Evolutionary conservation across 2,329 filamentous ascomycete genomes (phyloP).

Genomic region (Rhinocladiella similis): DNA sequence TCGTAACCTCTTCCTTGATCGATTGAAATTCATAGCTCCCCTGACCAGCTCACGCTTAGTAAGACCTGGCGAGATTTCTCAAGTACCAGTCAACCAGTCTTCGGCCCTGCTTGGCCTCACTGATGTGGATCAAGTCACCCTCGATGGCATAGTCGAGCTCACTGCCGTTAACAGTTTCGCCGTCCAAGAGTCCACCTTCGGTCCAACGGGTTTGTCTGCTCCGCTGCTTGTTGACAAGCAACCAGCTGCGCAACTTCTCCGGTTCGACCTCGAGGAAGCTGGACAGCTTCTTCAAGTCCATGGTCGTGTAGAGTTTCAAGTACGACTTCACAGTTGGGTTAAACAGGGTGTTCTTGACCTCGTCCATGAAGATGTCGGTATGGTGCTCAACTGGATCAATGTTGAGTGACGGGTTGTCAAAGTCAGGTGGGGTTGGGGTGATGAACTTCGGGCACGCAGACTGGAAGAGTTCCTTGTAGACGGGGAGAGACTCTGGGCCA

Average conservation of each 20-base stretch:
- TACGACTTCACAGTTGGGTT: slow-evolving; percentile 98
- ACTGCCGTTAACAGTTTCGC: slow-evolving; percentile 87
- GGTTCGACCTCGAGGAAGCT: slow-evolving; percentile 95
- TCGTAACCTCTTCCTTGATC: no score
- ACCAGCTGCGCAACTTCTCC: slow-evolving; percentile 91
- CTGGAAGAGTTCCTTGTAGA: slow-evolving; percentile 98
- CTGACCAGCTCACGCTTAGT: slow-evolving; percentile 54
- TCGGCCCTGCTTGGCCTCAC: slow-evolving; percentile 95
- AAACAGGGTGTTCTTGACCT: slow-evolving; percentile 98
- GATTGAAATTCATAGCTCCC: no score
- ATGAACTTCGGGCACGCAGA: slow-evolving; percentile 99
- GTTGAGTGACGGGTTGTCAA: slow-evolving; percentile 94
- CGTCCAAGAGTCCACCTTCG: slow-evolving; percentile 85
- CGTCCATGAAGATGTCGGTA: slow-evolving; percentile 97
- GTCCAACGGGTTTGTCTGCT: slow-evolving; percentile 94
- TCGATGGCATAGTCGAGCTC: slow-evolving; percentile 97
- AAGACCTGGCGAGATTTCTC: slow-evolving; percentile 91
- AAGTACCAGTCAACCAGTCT: slow-evolving; percentile 99
- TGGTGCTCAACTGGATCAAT: slow-evolving; percentile 97
- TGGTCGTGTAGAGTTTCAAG: slow-evolving; percentile 97
- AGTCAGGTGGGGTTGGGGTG: slow-evolving; percentile 93
- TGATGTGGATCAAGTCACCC: slow-evolving; percentile 96
- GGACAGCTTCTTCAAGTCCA: slow-evolving; percentile 97
- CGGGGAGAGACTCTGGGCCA: slow-evolving; percentile 88
- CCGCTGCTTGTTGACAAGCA: slow-evolving; percentile 97